These are phyloP conservation scores for Chrysanthemum lavandulifolium DNA, from an alignment of 129 eudicot genomes.

Conservation along the genomic window DNA sequence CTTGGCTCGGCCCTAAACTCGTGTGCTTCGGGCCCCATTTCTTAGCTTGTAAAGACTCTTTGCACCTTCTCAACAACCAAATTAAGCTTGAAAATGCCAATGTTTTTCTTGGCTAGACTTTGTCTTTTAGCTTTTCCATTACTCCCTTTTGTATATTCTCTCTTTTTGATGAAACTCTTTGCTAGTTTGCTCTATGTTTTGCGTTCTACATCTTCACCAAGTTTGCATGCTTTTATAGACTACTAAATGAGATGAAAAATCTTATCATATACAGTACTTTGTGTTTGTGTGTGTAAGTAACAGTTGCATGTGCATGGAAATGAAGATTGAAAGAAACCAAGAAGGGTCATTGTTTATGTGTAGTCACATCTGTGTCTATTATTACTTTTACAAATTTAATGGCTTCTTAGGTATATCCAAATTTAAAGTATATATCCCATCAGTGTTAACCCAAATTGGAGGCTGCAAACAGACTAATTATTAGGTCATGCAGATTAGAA, in stretches of 20 bases:
- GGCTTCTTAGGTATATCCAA: slow-evolving; percentile 8
- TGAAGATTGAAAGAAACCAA: slow-evolving; percentile 12
- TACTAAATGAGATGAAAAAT: neutral
- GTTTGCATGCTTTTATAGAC: slow-evolving; percentile 22
- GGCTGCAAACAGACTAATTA: neutral
- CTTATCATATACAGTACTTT: neutral
- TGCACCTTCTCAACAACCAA: slow-evolving; percentile 49
- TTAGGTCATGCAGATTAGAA: neutral
- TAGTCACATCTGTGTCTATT: slow-evolving; percentile 34
- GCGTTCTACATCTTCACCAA: neutral
- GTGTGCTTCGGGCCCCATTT: slow-evolving; percentile 19
- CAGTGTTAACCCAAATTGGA: neutral
- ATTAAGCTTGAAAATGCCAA: slow-evolving; percentile 51
- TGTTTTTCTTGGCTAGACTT: slow-evolving; percentile 31
- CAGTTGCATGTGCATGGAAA: slow-evolving; percentile 34
- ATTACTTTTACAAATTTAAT: slow-evolving; percentile 14
- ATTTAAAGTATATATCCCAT: neutral
- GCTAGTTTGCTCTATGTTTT: neutral
- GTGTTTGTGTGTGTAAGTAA: slow-evolving; percentile 5
- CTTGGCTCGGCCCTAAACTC: slow-evolving; percentile 1
- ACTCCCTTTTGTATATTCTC: neutral
- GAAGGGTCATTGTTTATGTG: slow-evolving; percentile 33
- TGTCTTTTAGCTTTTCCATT: slow-evolving; percentile 28
- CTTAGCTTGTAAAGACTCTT: slow-evolving; percentile 42
- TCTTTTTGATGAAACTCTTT: slow-evolving; percentile 6